Evolutionary conservation across 2,329 filamentous ascomycete species (phyloP).

Genomic region (Cladosporium sp.): DNA sequence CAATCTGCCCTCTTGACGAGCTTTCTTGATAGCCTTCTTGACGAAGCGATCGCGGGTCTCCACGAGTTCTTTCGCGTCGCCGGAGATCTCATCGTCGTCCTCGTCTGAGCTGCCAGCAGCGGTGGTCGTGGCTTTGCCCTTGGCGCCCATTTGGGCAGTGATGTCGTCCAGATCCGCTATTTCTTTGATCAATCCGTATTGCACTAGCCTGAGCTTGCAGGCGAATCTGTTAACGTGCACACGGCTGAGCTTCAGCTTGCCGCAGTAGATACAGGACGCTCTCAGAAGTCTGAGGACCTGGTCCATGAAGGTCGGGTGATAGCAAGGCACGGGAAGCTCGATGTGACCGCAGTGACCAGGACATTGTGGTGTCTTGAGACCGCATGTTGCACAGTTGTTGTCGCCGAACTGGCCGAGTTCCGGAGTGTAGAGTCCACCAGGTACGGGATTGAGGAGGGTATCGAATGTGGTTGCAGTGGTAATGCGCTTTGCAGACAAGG

Average conservation of each 20-base stretch:
- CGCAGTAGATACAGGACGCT: constrained; percentile 88
- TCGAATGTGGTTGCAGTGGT: constrained; percentile 95
- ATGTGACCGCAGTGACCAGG: constrained; percentile 95
- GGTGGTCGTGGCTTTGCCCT: constrained; percentile 12
- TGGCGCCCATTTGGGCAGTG: constrained; percentile 40
- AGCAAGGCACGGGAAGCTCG: constrained; percentile 87
- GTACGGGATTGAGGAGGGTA: constrained; percentile 81
- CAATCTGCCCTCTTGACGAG: constrained; percentile 50
- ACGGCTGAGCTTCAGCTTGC: constrained; percentile 76
- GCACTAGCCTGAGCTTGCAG: constrained; percentile 82
- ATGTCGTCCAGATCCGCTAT: constrained; percentile 54
- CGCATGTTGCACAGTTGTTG: constrained; percentile 85
- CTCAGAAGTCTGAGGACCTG: constrained; percentile 82
- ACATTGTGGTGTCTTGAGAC: constrained; percentile 73
- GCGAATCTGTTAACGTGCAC: constrained; percentile 74
- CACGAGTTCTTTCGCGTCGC: constrained; percentile 57
- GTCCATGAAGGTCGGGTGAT: constrained; percentile 96
- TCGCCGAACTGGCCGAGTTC: constrained; percentile 89
- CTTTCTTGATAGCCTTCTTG: constrained; percentile 65
- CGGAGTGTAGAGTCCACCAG: constrained; percentile 88
- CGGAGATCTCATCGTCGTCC: constrained; percentile 63
- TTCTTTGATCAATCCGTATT: constrained; percentile 77
- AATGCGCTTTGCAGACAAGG: constrained; percentile 90
- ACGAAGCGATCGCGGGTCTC: constrained; percentile 67
- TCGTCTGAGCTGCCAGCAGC: constrained; percentile 39